Conservation (phyloP, 1,284 basidiomycete species). For the Fomitopsis schrenkii region DNA sequence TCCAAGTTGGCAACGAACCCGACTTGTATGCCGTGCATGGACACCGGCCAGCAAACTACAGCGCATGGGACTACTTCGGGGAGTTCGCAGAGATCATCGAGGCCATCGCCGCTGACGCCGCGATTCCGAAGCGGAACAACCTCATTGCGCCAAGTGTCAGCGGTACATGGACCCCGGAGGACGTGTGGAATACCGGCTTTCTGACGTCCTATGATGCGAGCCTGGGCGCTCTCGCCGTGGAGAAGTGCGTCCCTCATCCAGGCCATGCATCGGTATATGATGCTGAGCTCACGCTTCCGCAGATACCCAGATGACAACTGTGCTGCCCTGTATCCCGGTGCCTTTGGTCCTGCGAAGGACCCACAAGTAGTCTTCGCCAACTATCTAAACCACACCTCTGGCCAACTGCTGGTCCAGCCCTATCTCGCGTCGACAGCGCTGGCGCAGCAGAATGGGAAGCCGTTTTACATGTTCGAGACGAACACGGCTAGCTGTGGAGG, state of each 20-base stretch:
- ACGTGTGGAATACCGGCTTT: slow-evolving; percentile 57
- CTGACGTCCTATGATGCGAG: slow-evolving; percentile 41
- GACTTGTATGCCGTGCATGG: slow-evolving; percentile 41
- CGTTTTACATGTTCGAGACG: slow-evolving; percentile 70
- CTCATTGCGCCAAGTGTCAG: slow-evolving; percentile 63
- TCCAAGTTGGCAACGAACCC: slow-evolving; percentile 54
- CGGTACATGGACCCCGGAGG: slow-evolving; percentile 47
- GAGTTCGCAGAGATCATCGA: slow-evolving; percentile 40
- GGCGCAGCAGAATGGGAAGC: slow-evolving; percentile 29
- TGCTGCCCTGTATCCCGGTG: slow-evolving; percentile 30
- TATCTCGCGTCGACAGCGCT: slow-evolving; percentile 54
- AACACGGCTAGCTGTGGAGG: slow-evolving; percentile 83
- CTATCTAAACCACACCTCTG: slow-evolving; percentile 57
- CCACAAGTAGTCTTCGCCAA: slow-evolving; percentile 51
- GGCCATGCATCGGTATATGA: not conserved
- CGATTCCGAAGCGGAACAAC: slow-evolving; percentile 39
- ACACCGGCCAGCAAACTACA: slow-evolving; percentile 31
- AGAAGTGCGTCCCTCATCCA: slow-evolving; percentile 5
- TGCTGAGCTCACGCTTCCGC: slow-evolving; percentile 2
- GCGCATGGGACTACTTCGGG: slow-evolving; percentile 41
- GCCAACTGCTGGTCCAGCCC: slow-evolving; percentile 37
- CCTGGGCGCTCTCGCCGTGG: slow-evolving; percentile 37
- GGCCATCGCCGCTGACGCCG: slow-evolving; percentile 38
- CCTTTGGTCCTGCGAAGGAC: slow-evolving; percentile 26
- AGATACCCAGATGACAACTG: slow-evolving; percentile 47